Conservation (phyloP, 176 grass and related monocot genomes). For the Eleusine indica region DNA sequence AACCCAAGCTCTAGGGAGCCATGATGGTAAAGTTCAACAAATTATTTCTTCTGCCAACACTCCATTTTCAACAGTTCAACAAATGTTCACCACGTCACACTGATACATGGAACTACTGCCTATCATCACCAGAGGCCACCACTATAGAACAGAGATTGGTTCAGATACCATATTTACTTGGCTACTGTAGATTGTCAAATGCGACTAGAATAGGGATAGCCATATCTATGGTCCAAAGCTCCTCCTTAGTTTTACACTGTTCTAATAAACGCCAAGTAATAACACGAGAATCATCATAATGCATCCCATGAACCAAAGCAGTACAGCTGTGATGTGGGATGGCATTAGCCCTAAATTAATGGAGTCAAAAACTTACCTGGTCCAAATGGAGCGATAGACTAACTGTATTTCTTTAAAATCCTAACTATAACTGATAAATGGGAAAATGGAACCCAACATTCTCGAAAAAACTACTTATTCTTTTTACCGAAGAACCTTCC, state of each 20-base stretch:
- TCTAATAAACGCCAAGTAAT: background rate
- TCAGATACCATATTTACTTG: background rate
- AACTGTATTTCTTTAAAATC: background rate
- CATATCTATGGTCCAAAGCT: background rate
- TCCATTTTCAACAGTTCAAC: background rate
- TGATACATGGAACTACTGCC: slow-evolving; percentile 4
- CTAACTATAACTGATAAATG: background rate
- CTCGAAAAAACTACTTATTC: background rate
- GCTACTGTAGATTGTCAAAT: background rate
- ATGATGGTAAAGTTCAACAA: slow-evolving; percentile 25
- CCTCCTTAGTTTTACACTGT: background rate
- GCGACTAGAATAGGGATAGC: background rate
- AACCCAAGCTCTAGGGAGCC: background rate
- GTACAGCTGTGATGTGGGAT: background rate
- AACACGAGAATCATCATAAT: background rate
- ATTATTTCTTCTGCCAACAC: background rate
- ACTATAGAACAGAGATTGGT: background rate
- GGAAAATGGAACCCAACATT: background rate
- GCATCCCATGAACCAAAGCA: background rate
- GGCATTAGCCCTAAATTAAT: background rate
- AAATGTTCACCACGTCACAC: background rate
- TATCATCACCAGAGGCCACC: background rate
- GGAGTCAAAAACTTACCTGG: background rate
- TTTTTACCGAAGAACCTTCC: background rate
- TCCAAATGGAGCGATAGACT: background rate